A percentile compares a stretch with the other conserved stretches of the same genome.
phyloP scores from a whole-genome alignment of 164 flowering plant species.

The Sedum album region DNA sequence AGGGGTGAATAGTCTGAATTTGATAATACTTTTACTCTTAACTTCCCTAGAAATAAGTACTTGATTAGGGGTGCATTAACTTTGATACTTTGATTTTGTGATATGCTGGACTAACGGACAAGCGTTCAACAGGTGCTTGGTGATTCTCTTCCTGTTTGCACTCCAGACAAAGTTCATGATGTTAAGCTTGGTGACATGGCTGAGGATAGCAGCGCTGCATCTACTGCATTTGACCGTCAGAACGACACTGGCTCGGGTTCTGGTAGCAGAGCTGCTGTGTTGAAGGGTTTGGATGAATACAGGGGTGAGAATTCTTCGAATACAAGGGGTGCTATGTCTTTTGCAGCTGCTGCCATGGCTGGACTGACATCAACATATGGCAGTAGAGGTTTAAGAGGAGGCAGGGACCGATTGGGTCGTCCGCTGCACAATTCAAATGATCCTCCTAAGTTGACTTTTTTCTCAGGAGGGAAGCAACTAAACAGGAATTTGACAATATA shows the following conservation, averaged over 20 bases:
- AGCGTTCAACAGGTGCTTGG: conserved; percentile 43
- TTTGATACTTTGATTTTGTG: not conserved
- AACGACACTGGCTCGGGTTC: conserved; percentile 60
- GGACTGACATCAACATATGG: conserved; percentile 75
- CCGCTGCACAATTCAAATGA: conserved; percentile 52
- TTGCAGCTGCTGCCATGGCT: conserved; percentile 98
- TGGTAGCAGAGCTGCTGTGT: conserved; percentile 44
- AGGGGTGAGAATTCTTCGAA: conserved; percentile 53
- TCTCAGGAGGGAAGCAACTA: conserved; percentile 84
- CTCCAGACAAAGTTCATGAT: conserved; percentile 83
- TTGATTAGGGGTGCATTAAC: not conserved
- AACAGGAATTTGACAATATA: conserved; percentile 79
- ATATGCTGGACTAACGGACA: not conserved
- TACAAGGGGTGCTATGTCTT: conserved; percentile 86
- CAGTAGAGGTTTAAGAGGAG: conserved; percentile 68
- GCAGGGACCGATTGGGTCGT: conserved; percentile 78
- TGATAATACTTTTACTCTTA: not conserved
- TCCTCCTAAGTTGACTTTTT: conserved; percentile 67
- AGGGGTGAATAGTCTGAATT: not conserved
- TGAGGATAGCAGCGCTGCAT: conserved; percentile 46
- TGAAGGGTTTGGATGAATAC: conserved; percentile 55
- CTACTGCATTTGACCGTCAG: conserved; percentile 50
- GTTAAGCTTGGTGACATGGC: conserved; percentile 79
- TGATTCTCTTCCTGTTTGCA: conserved; percentile 70
- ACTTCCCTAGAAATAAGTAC: not conserved